A percentile compares a stretch with the other conserved stretches of the same genome.
These are phyloP conservation scores for Hibiscus tridactylites DNA, from an alignment of 345 rosid species.

Conservation along the genomic window DNA sequence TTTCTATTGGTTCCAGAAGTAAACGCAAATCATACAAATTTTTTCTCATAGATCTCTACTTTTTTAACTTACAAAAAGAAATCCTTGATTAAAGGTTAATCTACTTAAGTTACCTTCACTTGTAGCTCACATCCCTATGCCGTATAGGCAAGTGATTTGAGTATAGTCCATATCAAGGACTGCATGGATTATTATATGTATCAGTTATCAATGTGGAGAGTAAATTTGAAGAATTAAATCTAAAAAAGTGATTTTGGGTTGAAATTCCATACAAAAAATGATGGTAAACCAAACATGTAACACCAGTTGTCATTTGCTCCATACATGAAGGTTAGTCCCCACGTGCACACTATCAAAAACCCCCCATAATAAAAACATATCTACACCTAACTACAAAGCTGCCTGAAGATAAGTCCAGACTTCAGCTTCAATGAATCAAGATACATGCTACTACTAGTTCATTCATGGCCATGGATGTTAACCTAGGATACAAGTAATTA, in stretches of 20 bases:
- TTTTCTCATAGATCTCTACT: background rate
- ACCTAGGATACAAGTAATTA: background rate
- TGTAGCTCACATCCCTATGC: conserved; percentile 5
- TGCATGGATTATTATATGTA: background rate
- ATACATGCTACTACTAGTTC: background rate
- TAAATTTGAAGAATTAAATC: conserved; percentile 11
- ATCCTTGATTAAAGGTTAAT: background rate
- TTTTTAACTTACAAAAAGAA: background rate
- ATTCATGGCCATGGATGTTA: no score
- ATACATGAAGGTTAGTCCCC: conserved; percentile 3
- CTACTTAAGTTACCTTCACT: background rate
- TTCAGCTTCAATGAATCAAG: background rate
- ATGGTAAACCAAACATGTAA: conserved; percentile 6
- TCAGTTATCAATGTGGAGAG: background rate
- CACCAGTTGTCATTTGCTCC: conserved; percentile 14
- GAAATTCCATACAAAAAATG: conserved; percentile 5
- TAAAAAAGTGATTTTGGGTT: conserved; percentile 1
- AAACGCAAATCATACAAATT: conserved; percentile 12
- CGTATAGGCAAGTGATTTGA: background rate
- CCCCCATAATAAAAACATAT: no score
- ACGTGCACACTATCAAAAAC: background rate
- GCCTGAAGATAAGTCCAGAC: conserved; percentile 4
- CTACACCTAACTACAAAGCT: background rate
- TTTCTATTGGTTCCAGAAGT: background rate
- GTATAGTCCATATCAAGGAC: background rate